Conservation (phyloP, 306 rosid genomes). For the Vigna radiata region DNA sequence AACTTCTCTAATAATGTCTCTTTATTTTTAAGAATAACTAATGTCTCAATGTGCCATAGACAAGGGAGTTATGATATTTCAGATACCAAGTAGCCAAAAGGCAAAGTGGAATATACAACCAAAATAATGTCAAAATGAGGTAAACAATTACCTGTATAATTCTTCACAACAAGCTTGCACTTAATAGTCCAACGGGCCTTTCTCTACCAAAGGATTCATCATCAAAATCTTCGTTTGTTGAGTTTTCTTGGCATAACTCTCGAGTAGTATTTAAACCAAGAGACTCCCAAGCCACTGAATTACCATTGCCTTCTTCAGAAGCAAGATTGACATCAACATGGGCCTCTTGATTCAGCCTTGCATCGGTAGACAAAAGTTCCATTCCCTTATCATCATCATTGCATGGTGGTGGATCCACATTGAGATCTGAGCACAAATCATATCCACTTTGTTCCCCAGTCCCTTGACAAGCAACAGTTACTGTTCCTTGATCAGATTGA, state of each 20-base stretch:
- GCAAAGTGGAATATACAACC: conserved; percentile 14
- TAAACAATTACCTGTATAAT: conserved; percentile 64
- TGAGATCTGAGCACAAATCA: conserved; percentile 91
- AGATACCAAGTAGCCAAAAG: conserved; percentile 10
- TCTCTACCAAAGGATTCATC: conserved; percentile 85
- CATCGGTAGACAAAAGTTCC: conserved; percentile 62
- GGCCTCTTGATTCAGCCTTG: conserved; percentile 59
- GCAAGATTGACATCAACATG: conserved; percentile 58
- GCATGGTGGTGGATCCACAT: conserved; percentile 73
- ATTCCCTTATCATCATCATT: conserved; percentile 70
- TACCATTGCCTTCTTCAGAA: conserved; percentile 64
- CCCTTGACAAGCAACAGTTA: conserved; percentile 74
- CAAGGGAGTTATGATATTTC: neutral
- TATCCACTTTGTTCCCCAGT: conserved; percentile 71
- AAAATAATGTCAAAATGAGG: conserved; percentile 31
- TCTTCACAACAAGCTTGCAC: conserved; percentile 74
- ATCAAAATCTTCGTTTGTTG: conserved; percentile 88
- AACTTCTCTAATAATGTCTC: neutral
- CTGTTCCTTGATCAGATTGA: conserved; percentile 82
- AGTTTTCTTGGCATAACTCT: conserved; percentile 91
- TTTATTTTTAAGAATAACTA: neutral
- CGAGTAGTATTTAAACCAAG: conserved; percentile 60
- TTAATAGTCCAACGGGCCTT: conserved; percentile 67
- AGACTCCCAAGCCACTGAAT: conserved; percentile 71
- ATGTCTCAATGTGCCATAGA: neutral